Evolutionary conservation across 306 rosid species (phyloP).

Genomic region (Sicyos edulis): DNA sequence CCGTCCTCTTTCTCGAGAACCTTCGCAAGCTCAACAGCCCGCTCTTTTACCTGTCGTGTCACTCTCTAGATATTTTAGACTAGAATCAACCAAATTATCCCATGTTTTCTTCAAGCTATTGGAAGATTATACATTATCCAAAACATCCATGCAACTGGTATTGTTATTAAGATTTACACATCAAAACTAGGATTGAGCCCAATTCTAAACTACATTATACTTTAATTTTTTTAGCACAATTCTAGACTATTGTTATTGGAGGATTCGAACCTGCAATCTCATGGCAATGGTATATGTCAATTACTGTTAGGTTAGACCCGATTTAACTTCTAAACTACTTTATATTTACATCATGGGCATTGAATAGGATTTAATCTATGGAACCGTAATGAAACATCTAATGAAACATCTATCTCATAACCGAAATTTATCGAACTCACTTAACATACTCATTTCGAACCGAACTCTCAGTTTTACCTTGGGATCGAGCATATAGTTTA

Average conservation of each 20-base stretch:
- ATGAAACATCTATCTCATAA: neutral
- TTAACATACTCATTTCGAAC: neutral
- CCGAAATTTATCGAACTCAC: neutral
- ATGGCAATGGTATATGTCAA: too few species aligned
- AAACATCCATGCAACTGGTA: neutral
- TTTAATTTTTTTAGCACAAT: too few species aligned
- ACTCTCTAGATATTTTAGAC: neutral
- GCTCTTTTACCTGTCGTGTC: slow-evolving; percentile 64
- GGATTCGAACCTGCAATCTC: too few species aligned
- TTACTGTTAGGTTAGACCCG: too few species aligned
- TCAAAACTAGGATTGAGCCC: neutral
- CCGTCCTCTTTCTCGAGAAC: slow-evolving; percentile 96
- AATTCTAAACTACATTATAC: neutral
- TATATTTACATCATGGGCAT: neutral
- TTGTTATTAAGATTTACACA: too few species aligned
- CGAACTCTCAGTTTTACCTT: slow-evolving; percentile 39
- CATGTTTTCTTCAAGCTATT: neutral
- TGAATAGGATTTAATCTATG: neutral
- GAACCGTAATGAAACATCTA: neutral
- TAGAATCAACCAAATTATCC: slow-evolving; percentile 12
- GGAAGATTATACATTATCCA: too few species aligned
- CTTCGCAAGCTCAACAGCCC: slow-evolving; percentile 67
- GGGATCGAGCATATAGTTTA: slow-evolving; percentile 75
- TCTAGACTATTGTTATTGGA: too few species aligned
- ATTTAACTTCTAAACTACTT: too few species aligned